phyloP scores from a whole-genome alignment of 805 yeast genomes.

The Barnettozyma sp. region DNA sequence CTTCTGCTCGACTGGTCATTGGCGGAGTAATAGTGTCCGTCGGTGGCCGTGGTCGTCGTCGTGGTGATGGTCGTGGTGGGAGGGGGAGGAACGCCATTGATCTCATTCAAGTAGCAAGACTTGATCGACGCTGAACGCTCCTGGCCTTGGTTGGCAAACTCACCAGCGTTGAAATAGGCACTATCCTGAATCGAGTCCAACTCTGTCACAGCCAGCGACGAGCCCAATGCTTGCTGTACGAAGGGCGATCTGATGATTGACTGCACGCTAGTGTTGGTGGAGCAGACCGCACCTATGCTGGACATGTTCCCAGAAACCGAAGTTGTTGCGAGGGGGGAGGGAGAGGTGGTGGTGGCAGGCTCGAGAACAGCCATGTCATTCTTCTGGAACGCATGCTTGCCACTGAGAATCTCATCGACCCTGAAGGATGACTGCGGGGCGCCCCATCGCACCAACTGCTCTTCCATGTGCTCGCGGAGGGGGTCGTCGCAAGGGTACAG shows the following conservation, averaged over 20 bases:
- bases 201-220: neutral
- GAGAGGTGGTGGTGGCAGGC: too few relatives aligned
- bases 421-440: constrained; percentile 25
- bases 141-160: neutral
- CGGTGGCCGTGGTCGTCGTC: too few relatives aligned
- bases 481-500: constrained; percentile 23
- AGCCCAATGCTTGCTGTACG: neutral
- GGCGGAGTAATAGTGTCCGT: too few relatives aligned
- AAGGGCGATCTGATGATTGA: constrained; percentile 15
- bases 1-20: too few relatives aligned
- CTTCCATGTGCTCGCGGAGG: constrained; percentile 30
- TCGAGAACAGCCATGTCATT: constrained; percentile 15
- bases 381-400: constrained; percentile 30
- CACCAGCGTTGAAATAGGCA: constrained; percentile 3
- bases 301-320: neutral
- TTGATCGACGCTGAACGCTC: constrained; percentile 10
- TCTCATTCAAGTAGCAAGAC: constrained; percentile 4
- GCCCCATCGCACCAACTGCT: constrained; percentile 31
- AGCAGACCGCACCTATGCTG: neutral
- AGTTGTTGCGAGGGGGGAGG: too few relatives aligned
- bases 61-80: too few relatives aligned
- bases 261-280: constrained; percentile 11
- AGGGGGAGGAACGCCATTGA: too few relatives aligned
- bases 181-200: constrained; percentile 11
- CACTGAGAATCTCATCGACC: constrained; percentile 27